Percentiles rank a stretch among this genome's conserved stretches.
These are phyloP conservation scores for Aciculosporium take DNA, from an alignment of 2,329 filamentous ascomycete species.

Conservation along the genomic window DNA sequence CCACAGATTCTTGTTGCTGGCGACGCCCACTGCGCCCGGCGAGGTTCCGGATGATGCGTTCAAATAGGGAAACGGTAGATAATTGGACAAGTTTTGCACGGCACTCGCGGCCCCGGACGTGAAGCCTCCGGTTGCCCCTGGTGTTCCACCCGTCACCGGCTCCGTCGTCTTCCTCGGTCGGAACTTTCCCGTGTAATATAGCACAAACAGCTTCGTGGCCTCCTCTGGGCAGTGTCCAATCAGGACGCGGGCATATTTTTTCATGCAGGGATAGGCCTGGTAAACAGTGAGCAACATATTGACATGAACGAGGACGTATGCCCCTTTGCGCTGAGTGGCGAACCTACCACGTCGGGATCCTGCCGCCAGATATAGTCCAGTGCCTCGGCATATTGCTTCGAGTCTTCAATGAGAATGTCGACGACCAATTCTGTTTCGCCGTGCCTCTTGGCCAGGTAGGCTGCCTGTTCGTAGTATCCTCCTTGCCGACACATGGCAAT, in stretches of 20 bases:
- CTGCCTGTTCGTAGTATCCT: slow-evolving; percentile 92
- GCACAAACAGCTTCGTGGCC: slow-evolving; percentile 77
- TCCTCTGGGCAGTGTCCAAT: slow-evolving; percentile 73
- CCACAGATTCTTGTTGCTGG: slow-evolving; percentile 32
- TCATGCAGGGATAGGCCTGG: slow-evolving; percentile 72
- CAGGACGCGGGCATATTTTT: slow-evolving; percentile 88
- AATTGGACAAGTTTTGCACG: slow-evolving; percentile 71
- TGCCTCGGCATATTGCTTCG: slow-evolving; percentile 77
- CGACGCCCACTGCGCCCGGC: slow-evolving; percentile 30
- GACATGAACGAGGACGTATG: background rate
- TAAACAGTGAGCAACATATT: slow-evolving; percentile 16
- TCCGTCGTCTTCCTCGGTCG: slow-evolving; percentile 45
- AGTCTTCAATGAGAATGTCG: slow-evolving; percentile 90
- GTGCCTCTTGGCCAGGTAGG: slow-evolving; percentile 87
- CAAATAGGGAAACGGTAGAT: slow-evolving; percentile 78
- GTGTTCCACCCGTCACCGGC: slow-evolving; percentile 21
- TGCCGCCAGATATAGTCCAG: slow-evolving; percentile 83
- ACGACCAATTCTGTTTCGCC: slow-evolving; percentile 88
- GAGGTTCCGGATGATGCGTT: slow-evolving; percentile 42
- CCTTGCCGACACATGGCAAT: slow-evolving; percentile 96
- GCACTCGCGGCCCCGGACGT: slow-evolving; percentile 53
- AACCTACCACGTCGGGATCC: slow-evolving; percentile 57
- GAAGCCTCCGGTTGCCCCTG: slow-evolving; percentile 28
- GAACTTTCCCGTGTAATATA: slow-evolving; percentile 85
- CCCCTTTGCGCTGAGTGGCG: background rate